Conservation (phyloP, 2,329 filamentous ascomycete genomes). For the Trichocomaceae sp. region DNA sequence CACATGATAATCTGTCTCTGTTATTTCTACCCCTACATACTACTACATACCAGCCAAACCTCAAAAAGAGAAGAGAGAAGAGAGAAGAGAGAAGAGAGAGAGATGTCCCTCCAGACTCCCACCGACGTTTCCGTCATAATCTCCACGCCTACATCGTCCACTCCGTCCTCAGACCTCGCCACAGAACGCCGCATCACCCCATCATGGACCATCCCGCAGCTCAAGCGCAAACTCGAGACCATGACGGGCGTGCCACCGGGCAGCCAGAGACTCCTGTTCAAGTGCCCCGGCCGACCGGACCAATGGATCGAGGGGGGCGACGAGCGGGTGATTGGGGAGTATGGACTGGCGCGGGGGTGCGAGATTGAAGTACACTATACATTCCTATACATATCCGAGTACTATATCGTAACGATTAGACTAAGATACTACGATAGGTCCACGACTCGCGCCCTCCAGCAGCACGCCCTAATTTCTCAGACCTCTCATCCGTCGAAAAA, state of each 20-base stretch:
- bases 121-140: constrained; percentile 36
- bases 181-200: constrained; percentile 89
- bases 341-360: constrained; percentile 34
- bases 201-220: constrained; percentile 77
- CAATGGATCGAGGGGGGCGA: constrained; percentile 66
- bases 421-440: constrained; percentile 54
- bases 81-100: too few relatives aligned
- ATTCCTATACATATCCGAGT: too few relatives aligned
- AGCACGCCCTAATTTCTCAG: constrained; percentile 71
- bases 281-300: constrained; percentile 54
- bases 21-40: background rate
- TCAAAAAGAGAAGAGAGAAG: too few relatives aligned
- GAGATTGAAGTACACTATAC: constrained; percentile 37
- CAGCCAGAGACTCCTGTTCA: constrained; percentile 68
- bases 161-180: constrained; percentile 35
- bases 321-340: constrained; percentile 57
- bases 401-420: too few relatives aligned
- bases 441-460: constrained; percentile 70
- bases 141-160: constrained; percentile 23
- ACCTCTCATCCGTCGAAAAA: constrained; percentile 76
- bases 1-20: background rate
- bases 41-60: background rate
- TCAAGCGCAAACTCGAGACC: constrained; percentile 83
- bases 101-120: constrained; percentile 27
- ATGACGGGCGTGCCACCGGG: constrained; percentile 85